Conservation (phyloP, 2,329 filamentous ascomycete species). For the Fusarium mundagurra region DNA sequence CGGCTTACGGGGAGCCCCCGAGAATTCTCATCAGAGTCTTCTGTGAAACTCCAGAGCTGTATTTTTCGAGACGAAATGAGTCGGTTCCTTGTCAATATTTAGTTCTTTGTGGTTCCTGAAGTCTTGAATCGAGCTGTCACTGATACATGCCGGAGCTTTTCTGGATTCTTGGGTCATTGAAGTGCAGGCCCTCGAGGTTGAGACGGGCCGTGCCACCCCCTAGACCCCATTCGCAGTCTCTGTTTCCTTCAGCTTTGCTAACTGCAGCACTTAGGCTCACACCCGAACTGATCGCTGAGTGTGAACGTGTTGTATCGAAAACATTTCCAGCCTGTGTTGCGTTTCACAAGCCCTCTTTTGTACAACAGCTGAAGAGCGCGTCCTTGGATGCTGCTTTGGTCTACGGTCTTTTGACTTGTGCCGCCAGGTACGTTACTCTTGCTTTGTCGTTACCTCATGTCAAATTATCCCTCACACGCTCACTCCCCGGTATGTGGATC, state of each 20-base stretch:
- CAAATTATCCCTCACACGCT: conserved; percentile 30
- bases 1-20: conserved; percentile 38
- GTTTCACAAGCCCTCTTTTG: conserved; percentile 70
- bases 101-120: not conserved
- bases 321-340: conserved; percentile 69
- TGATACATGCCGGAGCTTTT: not conserved
- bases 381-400: conserved; percentile 66
- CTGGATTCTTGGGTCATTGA: not conserved
- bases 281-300: conserved; percentile 67
- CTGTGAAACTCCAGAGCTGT: not conserved
- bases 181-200: not conserved
- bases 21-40: conserved; percentile 14
- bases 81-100: not conserved
- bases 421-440: conserved; percentile 61
- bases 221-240: conserved; percentile 13
- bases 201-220: conserved; percentile 40
- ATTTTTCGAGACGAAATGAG: not conserved
- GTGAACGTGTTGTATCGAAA: conserved; percentile 69
- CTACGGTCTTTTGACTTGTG: conserved; percentile 66
- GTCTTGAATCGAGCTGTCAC: not conserved
- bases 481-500: conserved; percentile 38
- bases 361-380: conserved; percentile 68
- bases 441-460: conserved; percentile 13
- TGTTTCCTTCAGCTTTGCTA: conserved; percentile 33
- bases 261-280: conserved; percentile 54